Conservation (phyloP, 2,329 filamentous ascomycete genomes). For the Fonsecaea nubica region DNA sequence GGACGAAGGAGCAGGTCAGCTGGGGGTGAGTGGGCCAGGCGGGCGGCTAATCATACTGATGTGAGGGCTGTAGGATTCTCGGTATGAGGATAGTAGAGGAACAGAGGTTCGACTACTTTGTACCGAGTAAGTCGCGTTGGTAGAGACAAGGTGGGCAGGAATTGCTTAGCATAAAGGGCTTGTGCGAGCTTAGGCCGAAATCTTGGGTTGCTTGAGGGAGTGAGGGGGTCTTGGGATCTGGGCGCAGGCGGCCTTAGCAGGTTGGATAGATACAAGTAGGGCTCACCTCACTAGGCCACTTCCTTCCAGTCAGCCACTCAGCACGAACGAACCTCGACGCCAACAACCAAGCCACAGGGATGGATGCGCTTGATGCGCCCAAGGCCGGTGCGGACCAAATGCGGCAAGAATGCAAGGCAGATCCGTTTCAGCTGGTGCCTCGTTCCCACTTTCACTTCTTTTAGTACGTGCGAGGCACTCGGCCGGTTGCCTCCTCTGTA, state of each 20-base stretch:
- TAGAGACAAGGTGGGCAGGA: not conserved
- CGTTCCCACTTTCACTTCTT: not conserved
- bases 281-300: not conserved
- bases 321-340: not conserved
- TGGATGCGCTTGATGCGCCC: not conserved
- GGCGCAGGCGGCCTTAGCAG: not conserved
- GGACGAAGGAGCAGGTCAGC: too few species aligned
- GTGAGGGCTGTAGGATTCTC: too few species aligned
- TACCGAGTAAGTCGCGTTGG: too few species aligned
- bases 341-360: not conserved
- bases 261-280: too few species aligned
- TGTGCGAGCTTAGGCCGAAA: not conserved
- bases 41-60: too few species aligned
- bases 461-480: too few species aligned
- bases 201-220: not conserved
- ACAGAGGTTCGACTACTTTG: too few species aligned
- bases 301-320: not conserved
- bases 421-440: constrained; percentile 6
- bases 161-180: not conserved
- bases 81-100: too few species aligned
- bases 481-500: not conserved
- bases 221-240: not conserved
- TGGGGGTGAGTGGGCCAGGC: too few species aligned
- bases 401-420: constrained; percentile 4
- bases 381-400: not conserved